Conservation (phyloP, 2,329 filamentous ascomycete genomes). For the Fusarium sp. region DNA sequence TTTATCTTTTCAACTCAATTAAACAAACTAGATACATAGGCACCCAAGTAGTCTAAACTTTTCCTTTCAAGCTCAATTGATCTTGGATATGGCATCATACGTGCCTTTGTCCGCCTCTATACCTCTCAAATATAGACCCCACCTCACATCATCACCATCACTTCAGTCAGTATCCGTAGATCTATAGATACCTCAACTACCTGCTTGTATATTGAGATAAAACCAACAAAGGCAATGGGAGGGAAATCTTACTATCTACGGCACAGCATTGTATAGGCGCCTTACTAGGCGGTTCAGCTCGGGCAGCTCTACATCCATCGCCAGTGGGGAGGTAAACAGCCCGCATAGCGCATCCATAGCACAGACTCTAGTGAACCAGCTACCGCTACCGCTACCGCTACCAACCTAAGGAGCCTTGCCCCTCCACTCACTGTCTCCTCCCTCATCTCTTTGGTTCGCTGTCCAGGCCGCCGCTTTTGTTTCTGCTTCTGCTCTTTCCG, state of each 20-base stretch:
- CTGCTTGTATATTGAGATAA: not conserved
- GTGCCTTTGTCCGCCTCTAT: not conserved
- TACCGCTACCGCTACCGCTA: not conserved
- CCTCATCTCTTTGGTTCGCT: slow-evolving; percentile 40
- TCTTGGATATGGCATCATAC: not conserved
- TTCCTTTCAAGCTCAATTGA: not conserved
- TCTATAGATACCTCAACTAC: slow-evolving; percentile 2
- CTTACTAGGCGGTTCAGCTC: not conserved
- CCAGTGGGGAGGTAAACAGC: not conserved
- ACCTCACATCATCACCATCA: not conserved
- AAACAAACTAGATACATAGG: not conserved
- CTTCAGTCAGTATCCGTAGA: not conserved
- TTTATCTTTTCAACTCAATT: not conserved
- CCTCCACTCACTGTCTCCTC: slow-evolving; percentile 38
- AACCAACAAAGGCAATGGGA: not conserved
- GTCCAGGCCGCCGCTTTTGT: slow-evolving; percentile 25
- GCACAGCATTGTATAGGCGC: not conserved
- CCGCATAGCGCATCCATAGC: slow-evolving; percentile 14
- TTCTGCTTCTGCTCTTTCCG: slow-evolving; percentile 17
- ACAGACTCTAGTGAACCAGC: slow-evolving; percentile 32
- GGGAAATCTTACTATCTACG: not conserved
- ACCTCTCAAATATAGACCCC: not conserved
- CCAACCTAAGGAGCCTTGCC: not conserved
- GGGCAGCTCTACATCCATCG: slow-evolving; percentile 6
- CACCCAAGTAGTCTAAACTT: not conserved